Evolutionary conservation across 768 basidiomycete genomes (phyloP).

Genomic region (Naganishia friedmannii): DNA sequence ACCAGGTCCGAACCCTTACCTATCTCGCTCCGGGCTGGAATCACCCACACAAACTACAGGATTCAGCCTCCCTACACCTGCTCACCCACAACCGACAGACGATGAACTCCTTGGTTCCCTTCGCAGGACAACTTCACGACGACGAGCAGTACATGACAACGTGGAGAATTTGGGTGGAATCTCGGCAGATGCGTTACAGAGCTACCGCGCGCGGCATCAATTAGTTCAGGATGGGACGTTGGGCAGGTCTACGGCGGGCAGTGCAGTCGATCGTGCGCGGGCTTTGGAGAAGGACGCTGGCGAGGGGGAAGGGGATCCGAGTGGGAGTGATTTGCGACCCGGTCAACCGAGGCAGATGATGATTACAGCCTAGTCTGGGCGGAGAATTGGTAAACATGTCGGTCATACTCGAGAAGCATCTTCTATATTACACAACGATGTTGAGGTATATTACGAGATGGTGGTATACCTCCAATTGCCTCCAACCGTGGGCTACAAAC

Average conservation of each 20-base stretch:
- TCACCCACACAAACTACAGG: conserved; percentile 19
- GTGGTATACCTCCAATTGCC: no score
- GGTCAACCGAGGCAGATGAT: conserved; percentile 21
- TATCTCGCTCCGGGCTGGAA: conserved; percentile 14
- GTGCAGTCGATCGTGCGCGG: conserved; percentile 11
- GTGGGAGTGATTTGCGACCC: not conserved
- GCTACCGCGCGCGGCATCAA: conserved; percentile 16
- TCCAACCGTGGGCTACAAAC: no score
- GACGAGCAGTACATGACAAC: not conserved
- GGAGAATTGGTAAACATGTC: not conserved
- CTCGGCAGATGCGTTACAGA: conserved; percentile 9
- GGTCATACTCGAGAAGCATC: not conserved
- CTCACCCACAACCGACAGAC: conserved; percentile 9
- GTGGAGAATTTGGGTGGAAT: conserved; percentile 17
- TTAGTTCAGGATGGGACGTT: conserved; percentile 9
- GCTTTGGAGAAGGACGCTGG: not conserved
- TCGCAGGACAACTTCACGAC: conserved; percentile 4
- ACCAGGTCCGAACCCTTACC: conserved; percentile 15
- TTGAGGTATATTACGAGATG: not conserved
- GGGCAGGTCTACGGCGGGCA: conserved; percentile 14
- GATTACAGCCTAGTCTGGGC: conserved; percentile 1
- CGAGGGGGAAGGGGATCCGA: not conserved
- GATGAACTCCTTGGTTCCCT: conserved; percentile 1
- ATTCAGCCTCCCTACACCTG: conserved; percentile 14
- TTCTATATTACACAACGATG: not conserved